phyloP scores from a whole-genome alignment of 192 early-diverging fungal species.

The Coemansia pectinata region DNA sequence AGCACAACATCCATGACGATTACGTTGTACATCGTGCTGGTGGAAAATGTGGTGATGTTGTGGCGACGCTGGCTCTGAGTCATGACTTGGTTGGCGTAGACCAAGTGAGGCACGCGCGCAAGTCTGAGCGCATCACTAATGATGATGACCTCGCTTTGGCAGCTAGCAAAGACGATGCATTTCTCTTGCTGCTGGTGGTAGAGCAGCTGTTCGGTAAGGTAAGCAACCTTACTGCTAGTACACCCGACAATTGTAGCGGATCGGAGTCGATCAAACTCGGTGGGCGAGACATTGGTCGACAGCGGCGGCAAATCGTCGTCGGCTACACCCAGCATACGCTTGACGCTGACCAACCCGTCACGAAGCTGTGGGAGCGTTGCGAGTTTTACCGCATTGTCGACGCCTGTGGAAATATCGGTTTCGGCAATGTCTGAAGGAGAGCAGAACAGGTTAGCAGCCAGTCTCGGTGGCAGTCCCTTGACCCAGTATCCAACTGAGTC shows the following conservation, averaged over 20 bases:
- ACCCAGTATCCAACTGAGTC: constrained; percentile 32
- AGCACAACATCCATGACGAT: constrained; percentile 53
- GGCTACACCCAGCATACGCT: constrained; percentile 16
- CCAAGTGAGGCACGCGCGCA: constrained; percentile 39
- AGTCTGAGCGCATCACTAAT: constrained; percentile 39
- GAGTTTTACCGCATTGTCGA: not conserved
- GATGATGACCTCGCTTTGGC: constrained; percentile 20
- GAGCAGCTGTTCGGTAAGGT: constrained; percentile 25
- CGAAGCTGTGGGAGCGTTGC: constrained; percentile 27
- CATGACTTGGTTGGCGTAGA: constrained; percentile 42
- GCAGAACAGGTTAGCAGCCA: constrained; percentile 8
- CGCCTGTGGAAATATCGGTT: not conserved
- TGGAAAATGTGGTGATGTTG: constrained; percentile 52
- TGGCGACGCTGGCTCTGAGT: constrained; percentile 46
- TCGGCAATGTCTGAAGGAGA: not conserved
- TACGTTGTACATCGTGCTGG: constrained; percentile 42
- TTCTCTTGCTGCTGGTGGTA: constrained; percentile 38
- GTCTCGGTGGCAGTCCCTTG: constrained; percentile 18
- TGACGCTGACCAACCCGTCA: constrained; percentile 8
- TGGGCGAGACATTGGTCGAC: constrained; percentile 27
- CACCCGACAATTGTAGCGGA: constrained; percentile 1
- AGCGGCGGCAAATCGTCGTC: constrained; percentile 38
- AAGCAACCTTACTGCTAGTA: constrained; percentile 45
- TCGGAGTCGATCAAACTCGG: constrained; percentile 30
- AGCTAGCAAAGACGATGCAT: constrained; percentile 49